Percentiles rank a stretch among this genome's conserved stretches.
These are phyloP conservation scores for Eremochloa ophiuroides DNA, from an alignment of 176 grass and related monocot species.

Conservation along the genomic window DNA sequence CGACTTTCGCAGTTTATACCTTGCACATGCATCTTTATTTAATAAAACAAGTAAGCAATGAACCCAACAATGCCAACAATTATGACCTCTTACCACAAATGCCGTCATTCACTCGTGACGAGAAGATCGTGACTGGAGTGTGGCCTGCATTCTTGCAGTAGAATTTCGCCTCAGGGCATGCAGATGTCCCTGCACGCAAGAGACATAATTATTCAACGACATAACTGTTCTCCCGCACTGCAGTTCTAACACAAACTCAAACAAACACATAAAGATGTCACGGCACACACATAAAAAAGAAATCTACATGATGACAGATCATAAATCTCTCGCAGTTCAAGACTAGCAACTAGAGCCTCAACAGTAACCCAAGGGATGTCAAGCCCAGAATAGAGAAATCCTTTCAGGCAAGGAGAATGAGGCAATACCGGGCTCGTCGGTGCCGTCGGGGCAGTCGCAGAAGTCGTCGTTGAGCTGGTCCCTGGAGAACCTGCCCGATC, in stretches of 20 bases:
- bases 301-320: background rate
- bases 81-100: slow-evolving; percentile 72
- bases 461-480: slow-evolving; percentile 94
- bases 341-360: background rate
- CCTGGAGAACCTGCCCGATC: slow-evolving; percentile 78
- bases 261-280: background rate
- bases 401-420: slow-evolving; percentile 1
- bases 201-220: slow-evolving; percentile 14
- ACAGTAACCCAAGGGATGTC: background rate
- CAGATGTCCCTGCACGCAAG: slow-evolving; percentile 68
- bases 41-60: background rate
- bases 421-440: slow-evolving; percentile 80
- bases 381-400: background rate
- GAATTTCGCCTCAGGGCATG: slow-evolving; percentile 94
- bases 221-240: background rate
- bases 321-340: background rate
- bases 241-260: background rate
- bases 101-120: slow-evolving; percentile 87
- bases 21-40: background rate
- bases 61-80: background rate
- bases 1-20: background rate
- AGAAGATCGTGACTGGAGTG: slow-evolving; percentile 68
- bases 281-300: background rate
- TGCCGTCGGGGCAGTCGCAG: slow-evolving; percentile 94
- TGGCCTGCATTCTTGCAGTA: slow-evolving; percentile 87